Percentiles rank a stretch among this genome's conserved stretches.
These are phyloP conservation scores for Bidens hawaiensis DNA, from an alignment of 140 eudicot species.

Conservation along the genomic window DNA sequence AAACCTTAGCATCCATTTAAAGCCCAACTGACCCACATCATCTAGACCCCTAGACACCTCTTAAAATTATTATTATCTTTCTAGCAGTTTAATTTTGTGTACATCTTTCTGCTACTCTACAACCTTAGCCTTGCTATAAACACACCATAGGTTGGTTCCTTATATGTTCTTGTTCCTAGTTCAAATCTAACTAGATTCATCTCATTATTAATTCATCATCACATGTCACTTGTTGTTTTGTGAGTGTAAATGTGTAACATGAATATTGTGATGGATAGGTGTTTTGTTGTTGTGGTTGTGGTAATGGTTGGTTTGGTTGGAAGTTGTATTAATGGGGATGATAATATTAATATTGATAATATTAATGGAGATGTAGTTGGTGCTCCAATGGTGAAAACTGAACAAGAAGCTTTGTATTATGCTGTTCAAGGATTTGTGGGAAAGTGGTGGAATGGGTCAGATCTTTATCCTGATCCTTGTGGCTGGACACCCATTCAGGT, in stretches of 20 bases:
- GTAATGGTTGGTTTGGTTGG: constrained; percentile 25
- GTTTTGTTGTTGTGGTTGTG: constrained; percentile 19
- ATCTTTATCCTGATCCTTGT: constrained; percentile 98
- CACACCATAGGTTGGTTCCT: no score
- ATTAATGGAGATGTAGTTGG: constrained; percentile 29
- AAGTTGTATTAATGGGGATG: constrained; percentile 36
- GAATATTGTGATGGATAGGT: constrained; percentile 26
- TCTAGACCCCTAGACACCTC: constrained; percentile 11
- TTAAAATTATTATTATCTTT: constrained; percentile 11
- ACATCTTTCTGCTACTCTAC: constrained; percentile 21
- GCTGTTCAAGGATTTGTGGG: constrained; percentile 94
- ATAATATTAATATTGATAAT: no score
- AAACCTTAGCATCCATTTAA: constrained; percentile 2
- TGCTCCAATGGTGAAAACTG: constrained; percentile 81
- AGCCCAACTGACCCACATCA: constrained; percentile 29
- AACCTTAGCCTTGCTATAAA: constrained; percentile 34
- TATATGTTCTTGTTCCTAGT: no score
- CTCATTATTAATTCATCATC: constrained; percentile 12
- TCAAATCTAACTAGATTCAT: constrained; percentile 13
- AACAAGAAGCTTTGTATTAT: constrained; percentile 63
- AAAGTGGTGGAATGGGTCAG: constrained; percentile 91
- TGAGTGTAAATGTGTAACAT: constrained; percentile 8
- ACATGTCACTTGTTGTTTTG: background rate
- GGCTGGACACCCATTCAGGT: constrained; percentile 99
- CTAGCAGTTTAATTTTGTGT: constrained; percentile 15